These are phyloP conservation scores for Fusarium protoensiforme DNA, from an alignment of 2,329 filamentous ascomycete genomes.

Conservation along the genomic window DNA sequence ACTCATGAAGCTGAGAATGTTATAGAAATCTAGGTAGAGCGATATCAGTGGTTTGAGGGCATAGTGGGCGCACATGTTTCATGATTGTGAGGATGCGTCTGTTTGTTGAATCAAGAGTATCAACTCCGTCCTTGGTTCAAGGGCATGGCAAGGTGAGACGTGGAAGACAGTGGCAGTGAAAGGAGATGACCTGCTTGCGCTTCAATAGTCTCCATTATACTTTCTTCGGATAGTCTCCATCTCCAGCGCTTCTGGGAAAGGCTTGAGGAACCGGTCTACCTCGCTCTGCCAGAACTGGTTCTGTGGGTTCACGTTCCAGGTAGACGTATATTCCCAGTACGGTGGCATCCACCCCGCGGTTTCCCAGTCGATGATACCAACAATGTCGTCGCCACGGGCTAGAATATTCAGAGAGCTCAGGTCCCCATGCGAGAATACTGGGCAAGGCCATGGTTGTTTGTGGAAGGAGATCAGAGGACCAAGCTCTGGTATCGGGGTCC, in stretches of 20 bases:
- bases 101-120: background rate
- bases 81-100: background rate
- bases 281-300: background rate
- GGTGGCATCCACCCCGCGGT: conserved; percentile 46
- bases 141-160: background rate
- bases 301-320: conserved; percentile 24
- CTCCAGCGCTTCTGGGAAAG: background rate
- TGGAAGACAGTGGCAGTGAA: background rate
- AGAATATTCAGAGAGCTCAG: conserved; percentile 58
- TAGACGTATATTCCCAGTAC: conserved; percentile 49
- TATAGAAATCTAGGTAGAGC: background rate
- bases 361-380: conserved; percentile 56
- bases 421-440: conserved; percentile 58
- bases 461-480: conserved; percentile 28
- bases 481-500: conserved; percentile 17
- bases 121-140: background rate
- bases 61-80: background rate
- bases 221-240: background rate
- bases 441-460: conserved; percentile 6
- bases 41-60: background rate
- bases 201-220: background rate
- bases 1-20: background rate
- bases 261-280: background rate
- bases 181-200: background rate
- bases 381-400: conserved; percentile 51